Percentiles rank a stretch among this genome's conserved stretches.
Conservation (phyloP, 2,329 filamentous ascomycete species). For the Penicillium sp. region DNA sequence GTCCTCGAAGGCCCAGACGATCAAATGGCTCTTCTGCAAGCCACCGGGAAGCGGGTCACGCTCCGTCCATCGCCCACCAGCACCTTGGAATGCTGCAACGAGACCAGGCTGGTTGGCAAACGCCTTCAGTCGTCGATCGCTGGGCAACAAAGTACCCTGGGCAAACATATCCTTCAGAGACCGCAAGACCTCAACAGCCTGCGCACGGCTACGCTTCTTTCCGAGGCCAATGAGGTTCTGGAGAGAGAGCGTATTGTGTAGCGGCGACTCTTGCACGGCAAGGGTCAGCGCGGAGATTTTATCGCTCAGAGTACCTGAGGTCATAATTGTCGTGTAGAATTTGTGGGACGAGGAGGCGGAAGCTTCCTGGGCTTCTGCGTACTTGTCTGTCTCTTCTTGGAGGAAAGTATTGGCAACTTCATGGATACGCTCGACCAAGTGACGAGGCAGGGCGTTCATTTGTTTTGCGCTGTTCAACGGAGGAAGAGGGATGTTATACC, state of each 20-base stretch:
- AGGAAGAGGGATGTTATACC: slow-evolving; percentile 58
- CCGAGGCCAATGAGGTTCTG: slow-evolving; percentile 77
- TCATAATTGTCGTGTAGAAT: slow-evolving; percentile 96
- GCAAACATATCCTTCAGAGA: slow-evolving; percentile 92
- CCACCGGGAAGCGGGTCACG: slow-evolving; percentile 68
- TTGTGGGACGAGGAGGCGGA: slow-evolving; percentile 83
- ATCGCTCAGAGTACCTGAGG: slow-evolving; percentile 90
- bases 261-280: slow-evolving; percentile 88
- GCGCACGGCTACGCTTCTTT: slow-evolving; percentile 88
- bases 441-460: slow-evolving; percentile 45
- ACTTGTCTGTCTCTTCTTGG: slow-evolving; percentile 70
- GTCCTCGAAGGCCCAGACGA: slow-evolving; percentile 88
- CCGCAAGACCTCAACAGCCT: slow-evolving; percentile 85
- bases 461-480: slow-evolving; percentile 47
- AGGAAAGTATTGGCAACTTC: slow-evolving; percentile 69
- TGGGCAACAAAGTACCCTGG: slow-evolving; percentile 77
- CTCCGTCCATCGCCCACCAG: slow-evolving; percentile 58
- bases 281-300: slow-evolving; percentile 94
- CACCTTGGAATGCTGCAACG: slow-evolving; percentile 62
- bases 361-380: slow-evolving; percentile 64
- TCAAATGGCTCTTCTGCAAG: slow-evolving; percentile 69
- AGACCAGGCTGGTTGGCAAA: slow-evolving; percentile 78
- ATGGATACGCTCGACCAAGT: slow-evolving; percentile 53
- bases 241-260: slow-evolving; percentile 86
- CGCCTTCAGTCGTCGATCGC: slow-evolving; percentile 70